phyloP scores from a whole-genome alignment of 2,329 filamentous ascomycete species.

The Aspergillus fumigatiaffinis region DNA sequence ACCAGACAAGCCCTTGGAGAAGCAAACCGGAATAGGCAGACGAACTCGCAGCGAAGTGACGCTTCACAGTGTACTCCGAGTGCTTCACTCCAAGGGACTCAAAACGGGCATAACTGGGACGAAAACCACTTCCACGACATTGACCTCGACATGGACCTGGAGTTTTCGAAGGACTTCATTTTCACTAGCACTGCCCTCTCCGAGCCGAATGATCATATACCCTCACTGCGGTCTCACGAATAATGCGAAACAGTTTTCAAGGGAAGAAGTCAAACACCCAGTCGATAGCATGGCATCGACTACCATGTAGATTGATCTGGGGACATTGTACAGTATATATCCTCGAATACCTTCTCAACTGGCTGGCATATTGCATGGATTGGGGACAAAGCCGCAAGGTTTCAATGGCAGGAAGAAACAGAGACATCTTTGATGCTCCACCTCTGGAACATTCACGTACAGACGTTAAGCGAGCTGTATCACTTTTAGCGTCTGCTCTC shows the following conservation, averaged over 20 bases:
- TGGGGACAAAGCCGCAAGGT: neutral
- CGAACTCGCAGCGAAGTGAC: conserved; percentile 15
- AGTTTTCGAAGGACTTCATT: conserved; percentile 34
- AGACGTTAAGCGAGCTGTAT: neutral
- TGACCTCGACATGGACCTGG: conserved; percentile 32
- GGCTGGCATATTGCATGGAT: neutral
- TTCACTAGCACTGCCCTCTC: conserved; percentile 32
- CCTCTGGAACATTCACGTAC: neutral
- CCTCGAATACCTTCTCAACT: neutral
- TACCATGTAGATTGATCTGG: neutral
- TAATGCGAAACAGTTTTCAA: neutral
- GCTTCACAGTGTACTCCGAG: conserved; percentile 9
- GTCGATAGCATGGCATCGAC: neutral
- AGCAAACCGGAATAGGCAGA: conserved; percentile 24
- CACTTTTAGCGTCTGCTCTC: neutral
- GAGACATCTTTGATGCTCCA: neutral
- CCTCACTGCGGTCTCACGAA: neutral
- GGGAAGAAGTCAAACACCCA: neutral
- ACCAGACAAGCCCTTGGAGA: conserved; percentile 23
- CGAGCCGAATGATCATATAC: conserved; percentile 15
- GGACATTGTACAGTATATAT: neutral
- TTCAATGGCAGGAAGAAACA: neutral
- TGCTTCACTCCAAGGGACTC: conserved; percentile 8
- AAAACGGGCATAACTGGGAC: conserved; percentile 6
- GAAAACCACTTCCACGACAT: conserved; percentile 24